phyloP scores from a whole-genome alignment of 306 rosid species.

The Heteromeles arbutifolia region DNA sequence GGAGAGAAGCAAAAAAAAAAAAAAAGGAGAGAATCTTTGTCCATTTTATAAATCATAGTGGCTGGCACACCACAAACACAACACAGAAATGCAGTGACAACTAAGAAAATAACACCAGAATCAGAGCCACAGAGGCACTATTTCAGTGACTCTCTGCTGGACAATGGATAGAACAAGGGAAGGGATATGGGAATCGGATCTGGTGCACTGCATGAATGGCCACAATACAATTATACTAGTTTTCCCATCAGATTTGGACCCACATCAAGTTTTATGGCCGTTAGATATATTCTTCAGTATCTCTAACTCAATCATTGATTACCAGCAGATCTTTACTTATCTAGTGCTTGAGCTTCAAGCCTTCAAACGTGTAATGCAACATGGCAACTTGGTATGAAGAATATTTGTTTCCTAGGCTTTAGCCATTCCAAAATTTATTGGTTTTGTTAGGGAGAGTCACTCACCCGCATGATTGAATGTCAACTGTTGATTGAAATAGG shows the following conservation, averaged over 20 bases:
- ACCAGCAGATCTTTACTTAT: neutral
- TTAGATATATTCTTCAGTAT: neutral
- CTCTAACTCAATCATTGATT: neutral
- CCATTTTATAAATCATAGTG: neutral
- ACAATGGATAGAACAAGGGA: neutral
- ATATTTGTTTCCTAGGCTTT: too few species aligned
- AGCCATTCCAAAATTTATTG: too few species aligned
- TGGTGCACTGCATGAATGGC: neutral
- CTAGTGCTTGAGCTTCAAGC: neutral
- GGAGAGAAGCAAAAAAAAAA: too few species aligned
- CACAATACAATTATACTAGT: too few species aligned
- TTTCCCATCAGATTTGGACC: too few species aligned
- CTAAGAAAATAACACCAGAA: conserved; percentile 12
- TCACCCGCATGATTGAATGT: too few species aligned
- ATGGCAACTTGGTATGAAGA: neutral
- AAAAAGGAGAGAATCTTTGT: too few species aligned
- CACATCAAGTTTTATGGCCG: too few species aligned
- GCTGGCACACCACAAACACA: neutral
- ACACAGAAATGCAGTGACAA: conserved; percentile 22
- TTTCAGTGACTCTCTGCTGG: conserved; percentile 9
- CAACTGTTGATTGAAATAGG: too few species aligned
- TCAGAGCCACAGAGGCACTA: conserved; percentile 2
- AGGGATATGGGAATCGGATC: conserved; percentile 16
- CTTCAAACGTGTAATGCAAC: neutral
- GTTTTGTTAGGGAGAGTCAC: too few species aligned